Conservation (phyloP, 768 basidiomycete species). For the Rhizopogon vulgaris region DNA sequence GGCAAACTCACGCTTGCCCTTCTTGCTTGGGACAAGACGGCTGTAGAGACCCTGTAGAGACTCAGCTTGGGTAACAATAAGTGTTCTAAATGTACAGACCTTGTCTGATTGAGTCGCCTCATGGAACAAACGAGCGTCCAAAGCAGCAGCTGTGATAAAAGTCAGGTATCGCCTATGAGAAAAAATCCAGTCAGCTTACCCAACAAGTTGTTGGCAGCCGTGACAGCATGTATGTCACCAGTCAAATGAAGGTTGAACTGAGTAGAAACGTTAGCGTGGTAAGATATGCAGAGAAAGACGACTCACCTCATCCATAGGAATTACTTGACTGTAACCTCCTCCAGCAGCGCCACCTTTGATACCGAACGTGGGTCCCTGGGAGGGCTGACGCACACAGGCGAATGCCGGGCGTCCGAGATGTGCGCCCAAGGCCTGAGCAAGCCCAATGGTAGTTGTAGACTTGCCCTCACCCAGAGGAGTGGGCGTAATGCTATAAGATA, state of each 20-base stretch:
- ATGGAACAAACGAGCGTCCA: conserved; percentile 97
- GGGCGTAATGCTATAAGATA: conserved; percentile 71
- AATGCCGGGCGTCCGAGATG: conserved; percentile 90
- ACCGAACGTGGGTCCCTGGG: conserved; percentile 97
- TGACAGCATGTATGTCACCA: conserved; percentile 96
- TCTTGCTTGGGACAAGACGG: conserved; percentile 88
- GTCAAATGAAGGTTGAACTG: conserved; percentile 95
- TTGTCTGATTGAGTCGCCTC: conserved; percentile 95
- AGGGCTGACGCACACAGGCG: conserved; percentile 96
- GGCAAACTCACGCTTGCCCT: conserved; percentile 91
- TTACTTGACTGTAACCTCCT: conserved; percentile 97
- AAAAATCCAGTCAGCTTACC: conserved; percentile 37
- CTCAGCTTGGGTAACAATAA: neutral
- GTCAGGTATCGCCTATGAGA: neutral
- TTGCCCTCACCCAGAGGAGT: conserved; percentile 98
- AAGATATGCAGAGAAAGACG: neutral
- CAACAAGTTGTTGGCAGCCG: conserved; percentile 94
- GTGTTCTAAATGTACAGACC: conserved; percentile 27
- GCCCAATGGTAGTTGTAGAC: conserved; percentile 95
- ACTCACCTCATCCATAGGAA: conserved; percentile 94
- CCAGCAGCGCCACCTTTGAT: conserved; percentile 99
- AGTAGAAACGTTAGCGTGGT: conserved; percentile 2
- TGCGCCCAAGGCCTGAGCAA: conserved; percentile 94
- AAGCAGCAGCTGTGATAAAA: conserved; percentile 68
- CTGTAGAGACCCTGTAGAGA: conserved; percentile 65